Evolutionary conservation across 2,329 filamentous ascomycete species (phyloP).

Genomic region (Aspergillus uvarum): DNA sequence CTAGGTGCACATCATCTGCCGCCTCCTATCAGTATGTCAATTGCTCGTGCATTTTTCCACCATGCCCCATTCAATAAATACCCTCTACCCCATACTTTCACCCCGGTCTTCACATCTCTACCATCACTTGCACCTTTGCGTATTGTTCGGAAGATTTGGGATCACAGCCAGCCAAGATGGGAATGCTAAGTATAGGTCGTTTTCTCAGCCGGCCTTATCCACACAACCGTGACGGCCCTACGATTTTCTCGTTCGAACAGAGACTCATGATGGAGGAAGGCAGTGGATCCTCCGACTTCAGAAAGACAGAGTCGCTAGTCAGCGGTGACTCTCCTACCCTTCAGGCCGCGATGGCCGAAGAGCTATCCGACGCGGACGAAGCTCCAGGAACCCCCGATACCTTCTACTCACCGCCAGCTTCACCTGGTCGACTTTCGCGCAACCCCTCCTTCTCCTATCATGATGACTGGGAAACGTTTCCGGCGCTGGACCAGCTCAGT

Average conservation of each 20-base stretch:
- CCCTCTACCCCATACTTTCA: background rate
- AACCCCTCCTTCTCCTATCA: constrained; percentile 83
- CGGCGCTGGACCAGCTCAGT: constrained; percentile 83
- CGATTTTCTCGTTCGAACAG: constrained; percentile 39
- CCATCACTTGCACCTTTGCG: background rate
- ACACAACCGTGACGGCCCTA: constrained; percentile 35
- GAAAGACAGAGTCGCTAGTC: constrained; percentile 24
- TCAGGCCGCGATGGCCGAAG: constrained; percentile 26
- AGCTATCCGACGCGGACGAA: constrained; percentile 32
- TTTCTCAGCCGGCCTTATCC: constrained; percentile 40
- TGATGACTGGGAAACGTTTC: constrained; percentile 82
- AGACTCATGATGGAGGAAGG: constrained; percentile 38
- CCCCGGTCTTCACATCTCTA: background rate
- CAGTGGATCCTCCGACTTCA: constrained; percentile 19
- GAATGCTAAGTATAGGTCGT: constrained; percentile 40
- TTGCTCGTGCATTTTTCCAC: background rate
- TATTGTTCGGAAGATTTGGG: background rate
- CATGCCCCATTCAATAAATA: constrained; percentile 13
- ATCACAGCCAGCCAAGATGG: constrained; percentile 25
- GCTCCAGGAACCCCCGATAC: constrained; percentile 25
- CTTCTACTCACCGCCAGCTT: constrained; percentile 29
- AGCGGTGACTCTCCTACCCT: constrained; percentile 25
- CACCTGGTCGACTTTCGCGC: constrained; percentile 60
- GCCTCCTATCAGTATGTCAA: constrained; percentile 4
- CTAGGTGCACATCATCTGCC: constrained; percentile 4